Evolutionary conservation across 2,329 filamentous ascomycete genomes (phyloP), one percentile per base, ranked within the genome.

Genomic region (Xenoacremonium recifei): DNA sequence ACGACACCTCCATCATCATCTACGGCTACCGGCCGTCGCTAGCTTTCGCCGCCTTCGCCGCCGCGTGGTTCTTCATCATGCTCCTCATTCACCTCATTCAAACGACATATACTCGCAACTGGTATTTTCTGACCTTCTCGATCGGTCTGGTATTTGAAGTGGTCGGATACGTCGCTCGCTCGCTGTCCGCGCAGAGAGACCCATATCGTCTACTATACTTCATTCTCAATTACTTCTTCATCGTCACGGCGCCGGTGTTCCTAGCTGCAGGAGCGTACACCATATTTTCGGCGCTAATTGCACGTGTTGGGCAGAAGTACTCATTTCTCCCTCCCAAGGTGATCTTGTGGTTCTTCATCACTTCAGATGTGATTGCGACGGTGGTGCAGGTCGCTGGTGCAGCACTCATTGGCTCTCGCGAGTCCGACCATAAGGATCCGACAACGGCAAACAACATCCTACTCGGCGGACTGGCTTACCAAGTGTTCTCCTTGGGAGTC

Each of bases 171-270:
- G 54, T 71, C 39, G 70, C 71, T 37, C 69, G 74, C 7, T 62
- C 64, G 3, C 66, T 77, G n/a, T 73, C 70, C 2, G 65, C 71
- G 19, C 66, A 70, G 48, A 61, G 69, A 33, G 67, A 79, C 46
- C 77, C 77, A 0, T 80, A 79, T 57, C 65, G 71, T 45, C 65
- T 79, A 13, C 60, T 72, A 27, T 80, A 71, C 64, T 81, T 80
- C 49, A 74, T 81, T 29, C 61, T 77, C 34, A 75, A 79, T 54
- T 80, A 80, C 64, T 81, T 81, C 66, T 78, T 78, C 65, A 78
- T 81, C 57, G 77, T 81, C 46, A 73, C 75, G 0, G 77, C 77
- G 0, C 77, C 77, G 2, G 77, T 81, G 27, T 77, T 80, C 53
- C 71, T 80, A 59, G 69, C 73, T 13, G 77, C 77, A 0, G 69